Evolutionary conservation across 225 moss, liverwort and hornwort genomes (phyloP), one percentile per base, ranked within the genome.

Genomic region (Takakia lepidozioides): DNA sequence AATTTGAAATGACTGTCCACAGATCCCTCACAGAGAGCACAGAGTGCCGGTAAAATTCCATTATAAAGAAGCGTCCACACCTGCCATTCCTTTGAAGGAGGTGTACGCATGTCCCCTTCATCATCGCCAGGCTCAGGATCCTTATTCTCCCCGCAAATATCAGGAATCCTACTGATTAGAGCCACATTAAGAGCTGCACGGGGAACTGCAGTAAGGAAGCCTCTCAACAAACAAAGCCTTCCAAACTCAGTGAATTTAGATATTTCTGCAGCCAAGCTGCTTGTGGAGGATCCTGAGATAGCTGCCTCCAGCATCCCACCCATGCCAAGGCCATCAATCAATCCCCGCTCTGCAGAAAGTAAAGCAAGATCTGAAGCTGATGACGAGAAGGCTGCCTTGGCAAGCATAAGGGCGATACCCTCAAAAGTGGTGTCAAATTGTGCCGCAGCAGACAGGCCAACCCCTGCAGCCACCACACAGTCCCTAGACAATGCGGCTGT

Each of bases 1-100:
- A 98, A 98, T 58, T 91, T 98, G 74, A 98, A 98, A 69, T 98
- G 98, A 43, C 91, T 91, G 65, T 98, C 98, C 1, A 87, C 81
- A 41, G 98, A 80, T 28, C 85, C 68, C 67, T 98, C 91, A 56
- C 87, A 81, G 64, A 91, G 82, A 5, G 42, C 44, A 68, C 98
- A 91, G 26, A 98, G 81, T 27, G 87, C 83, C 47, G 91, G 91
- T 48, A 98, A 57, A 59, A 98, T 85, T 48, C 98, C 98, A 64
- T 91, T 84, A 18, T 88, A 98, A 2, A 98, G 76, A 14, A 98
- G 69, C 47, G 78, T 85, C 98, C 98, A 98, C 49, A 74, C 48
- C 38, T 75, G 69, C 78, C 75, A 65, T 29, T 45, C 55, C 27
- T 51, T 11, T 32, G 32, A 7, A 6, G 32, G 8, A 5, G 30